These are phyloP conservation scores for Echeveria elegans DNA, from an alignment of 164 flowering plant species.

Conservation along the genomic window DNA sequence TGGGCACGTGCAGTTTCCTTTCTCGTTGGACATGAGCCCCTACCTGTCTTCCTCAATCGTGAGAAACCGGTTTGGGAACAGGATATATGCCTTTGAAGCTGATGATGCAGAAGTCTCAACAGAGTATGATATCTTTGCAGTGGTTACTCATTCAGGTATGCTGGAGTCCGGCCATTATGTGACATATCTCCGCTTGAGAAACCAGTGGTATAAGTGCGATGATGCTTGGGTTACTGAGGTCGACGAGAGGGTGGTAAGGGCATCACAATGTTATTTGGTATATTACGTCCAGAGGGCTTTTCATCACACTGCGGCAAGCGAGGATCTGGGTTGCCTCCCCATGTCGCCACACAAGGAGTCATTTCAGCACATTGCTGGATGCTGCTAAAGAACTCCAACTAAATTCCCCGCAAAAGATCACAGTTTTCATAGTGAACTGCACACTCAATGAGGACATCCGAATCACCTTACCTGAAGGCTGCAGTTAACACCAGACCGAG, in stretches of 20 bases:
- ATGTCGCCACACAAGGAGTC: too few species aligned
- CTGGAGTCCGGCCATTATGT: slow-evolving; percentile 64
- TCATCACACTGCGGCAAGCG: slow-evolving; percentile 34
- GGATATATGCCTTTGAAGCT: slow-evolving; percentile 45
- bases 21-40: slow-evolving; percentile 55
- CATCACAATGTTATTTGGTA: slow-evolving; percentile 81
- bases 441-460: too few species aligned
- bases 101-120: slow-evolving; percentile 44
- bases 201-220: slow-evolving; percentile 91
- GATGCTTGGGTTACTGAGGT: slow-evolving; percentile 87
- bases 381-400: too few species aligned
- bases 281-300: slow-evolving; percentile 77
- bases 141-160: slow-evolving; percentile 56
- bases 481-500: too few species aligned
- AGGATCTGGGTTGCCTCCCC: slow-evolving; percentile 13
- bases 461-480: too few species aligned
- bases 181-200: slow-evolving; percentile 54
- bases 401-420: too few species aligned
- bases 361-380: too few species aligned
- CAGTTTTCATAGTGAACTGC: too few species aligned
- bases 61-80: slow-evolving; percentile 50
- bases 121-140: slow-evolving; percentile 57
- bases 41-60: slow-evolving; percentile 54
- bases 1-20: slow-evolving; percentile 52
- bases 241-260: slow-evolving; percentile 60